A percentile compares a stretch with the other conserved stretches of the same genome.
Evolutionary conservation across 176 grass and related monocot genomes (phyloP).

Genomic region (Poa pratensis): DNA sequence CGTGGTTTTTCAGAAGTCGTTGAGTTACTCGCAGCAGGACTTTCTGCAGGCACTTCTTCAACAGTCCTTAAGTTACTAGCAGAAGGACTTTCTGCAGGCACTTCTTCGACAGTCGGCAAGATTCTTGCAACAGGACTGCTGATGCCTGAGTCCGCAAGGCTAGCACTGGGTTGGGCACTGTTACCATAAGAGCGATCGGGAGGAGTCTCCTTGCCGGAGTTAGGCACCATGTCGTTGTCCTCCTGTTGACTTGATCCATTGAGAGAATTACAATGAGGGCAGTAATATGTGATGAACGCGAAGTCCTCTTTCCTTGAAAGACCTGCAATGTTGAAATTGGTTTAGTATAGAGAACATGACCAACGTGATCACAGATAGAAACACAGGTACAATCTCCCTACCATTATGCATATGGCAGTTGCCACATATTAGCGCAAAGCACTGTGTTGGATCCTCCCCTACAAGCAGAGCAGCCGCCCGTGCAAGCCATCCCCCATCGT

Average conservation of each 20-base stretch:
- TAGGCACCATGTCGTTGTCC: slow-evolving; percentile 50
- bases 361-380: neutral
- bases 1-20: neutral
- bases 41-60: slow-evolving; percentile 30
- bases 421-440: slow-evolving; percentile 84
- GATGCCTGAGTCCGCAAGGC: slow-evolving; percentile 39
- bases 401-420: slow-evolving; percentile 96
- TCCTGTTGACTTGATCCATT: slow-evolving; percentile 61
- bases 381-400: slow-evolving; percentile 30
- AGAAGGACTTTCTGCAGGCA: no score
- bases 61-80: neutral
- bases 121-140: slow-evolving; percentile 27
- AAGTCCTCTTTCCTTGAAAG: slow-evolving; percentile 94
- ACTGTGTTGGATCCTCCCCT: slow-evolving; percentile 96
- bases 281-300: slow-evolving; percentile 83
- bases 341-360: slow-evolving; percentile 10
- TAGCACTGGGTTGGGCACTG: slow-evolving; percentile 31
- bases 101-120: slow-evolving; percentile 24
- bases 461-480: slow-evolving; percentile 83
- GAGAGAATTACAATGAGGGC: slow-evolving; percentile 81
- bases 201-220: slow-evolving; percentile 60
- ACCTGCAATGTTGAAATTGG: slow-evolving; percentile 49
- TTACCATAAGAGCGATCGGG: slow-evolving; percentile 35
- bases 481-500: slow-evolving; percentile 79
- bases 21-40: neutral